Conservation (phyloP, 257 asterid genomes). For the Perilla frutescens region DNA sequence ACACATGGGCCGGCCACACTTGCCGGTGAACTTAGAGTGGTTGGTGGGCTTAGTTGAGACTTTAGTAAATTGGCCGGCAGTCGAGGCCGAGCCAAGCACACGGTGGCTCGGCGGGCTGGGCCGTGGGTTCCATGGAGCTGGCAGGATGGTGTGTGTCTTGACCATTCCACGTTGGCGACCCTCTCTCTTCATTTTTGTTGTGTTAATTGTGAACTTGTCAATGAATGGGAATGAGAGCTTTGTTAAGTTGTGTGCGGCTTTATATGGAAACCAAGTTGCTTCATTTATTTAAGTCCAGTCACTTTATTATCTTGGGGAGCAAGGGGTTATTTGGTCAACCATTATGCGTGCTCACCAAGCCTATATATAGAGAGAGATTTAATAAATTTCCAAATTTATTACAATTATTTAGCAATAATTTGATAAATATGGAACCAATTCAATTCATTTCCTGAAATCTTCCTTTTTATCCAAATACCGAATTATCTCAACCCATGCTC, state of each 20-base stretch:
- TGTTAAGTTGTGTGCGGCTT: not conserved
- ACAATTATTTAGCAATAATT: not conserved
- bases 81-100: slow-evolving; percentile 44
- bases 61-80: slow-evolving; percentile 53
- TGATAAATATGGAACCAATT: no score
- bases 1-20: slow-evolving; percentile 60
- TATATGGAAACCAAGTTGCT: slow-evolving; percentile 21
- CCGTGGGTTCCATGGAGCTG: slow-evolving; percentile 38
- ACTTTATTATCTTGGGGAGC: slow-evolving; percentile 45
- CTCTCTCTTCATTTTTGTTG: slow-evolving; percentile 60
- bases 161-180: slow-evolving; percentile 75
- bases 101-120: slow-evolving; percentile 31
- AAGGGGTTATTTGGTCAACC: slow-evolving; percentile 47
- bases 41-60: slow-evolving; percentile 61
- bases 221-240: slow-evolving; percentile 28
- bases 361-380: not conserved
- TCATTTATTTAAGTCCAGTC: not conserved
- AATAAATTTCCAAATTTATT: no score
- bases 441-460: no score
- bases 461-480: no score
- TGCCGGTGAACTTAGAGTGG: slow-evolving; percentile 71
- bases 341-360: slow-evolving; percentile 49
- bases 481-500: no score
- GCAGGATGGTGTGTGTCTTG: slow-evolving; percentile 44
- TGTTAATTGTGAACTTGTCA: not conserved